Evolutionary conservation across 495 filamentous ascomycete species (phyloP), one percentile per base, ranked within the genome.

Genomic region (Margaritispora aquatica): DNA sequence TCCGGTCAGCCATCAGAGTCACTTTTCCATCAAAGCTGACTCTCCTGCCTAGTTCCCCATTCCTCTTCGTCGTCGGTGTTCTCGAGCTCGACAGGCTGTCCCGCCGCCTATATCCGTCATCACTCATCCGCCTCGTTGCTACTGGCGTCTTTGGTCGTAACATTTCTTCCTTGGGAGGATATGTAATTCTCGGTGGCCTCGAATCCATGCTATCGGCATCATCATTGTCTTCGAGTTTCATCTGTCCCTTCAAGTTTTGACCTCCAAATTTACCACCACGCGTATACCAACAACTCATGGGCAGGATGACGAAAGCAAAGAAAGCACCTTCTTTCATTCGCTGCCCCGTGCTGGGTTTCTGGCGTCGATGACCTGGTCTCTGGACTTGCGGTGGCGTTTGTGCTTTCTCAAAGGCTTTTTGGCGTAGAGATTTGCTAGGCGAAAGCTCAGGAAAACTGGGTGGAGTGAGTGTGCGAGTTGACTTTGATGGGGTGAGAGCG

Each of bases 271-370:
- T 59, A 7, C 49, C 57, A 21, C 50, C 57, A 20, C 49, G 36
- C 11, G 36, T 59, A 26, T 59, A 59, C 57, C 57, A 59, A 31
- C 57, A 59, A 23, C 49, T 59, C 29, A 47, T 15, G 7, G 49
- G 49, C n/a, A 59, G 46, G 7, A 59, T 17, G 15, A 54, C 50
- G 31, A 59, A 53, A 1, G 49, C 57, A 36, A 59, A 54, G 36
- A 54, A 59, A 5, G 41, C 19, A 3, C 46, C 57, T 10, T 59
- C 57, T 20, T 59, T 59, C 11, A 59, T 26, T n/a, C 29, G 52
- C 22, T 27, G 26, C n/a, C 55, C 47, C 19, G 21, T 51, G 11
- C 55, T 51, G 21, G 49, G 9, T 22, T 26, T 50, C 26, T 50
- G 3, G 2, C 47, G 21, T 8, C 9, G 7, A 17, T 50, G 47